A percentile compares a stretch with the other conserved stretches of the same genome.
phyloP scores from a whole-genome alignment of 1,284 basidiomycete genomes.

The Malassezia pachydermatis region DNA sequence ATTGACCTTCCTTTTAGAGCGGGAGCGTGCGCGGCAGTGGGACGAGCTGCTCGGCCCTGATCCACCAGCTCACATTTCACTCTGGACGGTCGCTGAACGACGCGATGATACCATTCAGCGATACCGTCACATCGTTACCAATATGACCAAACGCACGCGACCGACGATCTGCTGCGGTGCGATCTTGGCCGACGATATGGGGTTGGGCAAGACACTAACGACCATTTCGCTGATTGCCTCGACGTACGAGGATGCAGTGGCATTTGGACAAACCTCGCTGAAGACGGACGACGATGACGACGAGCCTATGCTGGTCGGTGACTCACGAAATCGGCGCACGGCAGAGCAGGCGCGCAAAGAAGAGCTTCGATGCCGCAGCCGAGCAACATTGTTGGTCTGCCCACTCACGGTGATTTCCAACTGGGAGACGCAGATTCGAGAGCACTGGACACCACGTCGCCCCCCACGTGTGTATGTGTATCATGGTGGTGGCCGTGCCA shows the following conservation, averaged over 20 bases:
- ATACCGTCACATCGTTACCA: constrained; percentile 65
- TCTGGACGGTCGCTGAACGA: constrained; percentile 59
- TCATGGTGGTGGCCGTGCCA: constrained; percentile 79
- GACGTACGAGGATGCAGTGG: constrained; percentile 62
- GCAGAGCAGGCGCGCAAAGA: constrained; percentile 27
- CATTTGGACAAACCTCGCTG: constrained; percentile 54
- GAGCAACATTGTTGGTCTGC: constrained; percentile 90
- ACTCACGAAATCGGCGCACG: constrained; percentile 12
- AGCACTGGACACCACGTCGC: constrained; percentile 55
- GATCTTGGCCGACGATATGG: constrained; percentile 68
- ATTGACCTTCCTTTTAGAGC: constrained; percentile 85
- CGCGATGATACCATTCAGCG: constrained; percentile 19
- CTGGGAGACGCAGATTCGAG: constrained; percentile 96
- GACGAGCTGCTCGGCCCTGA: constrained; percentile 21
- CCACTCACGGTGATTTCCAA: constrained; percentile 92
- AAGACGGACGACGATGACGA: constrained; percentile 11
- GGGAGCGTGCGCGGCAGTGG: constrained; percentile 54
- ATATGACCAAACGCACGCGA: constrained; percentile 60
- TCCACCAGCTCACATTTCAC: constrained; percentile 52
- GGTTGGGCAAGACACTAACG: constrained; percentile 93
- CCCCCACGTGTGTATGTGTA: constrained; percentile 71
- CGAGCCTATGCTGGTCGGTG: constrained; percentile 13
- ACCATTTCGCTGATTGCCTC: constrained; percentile 78
- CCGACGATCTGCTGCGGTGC: constrained; percentile 68
- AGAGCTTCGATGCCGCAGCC: constrained; percentile 53